Conservation (phyloP, 441 rosid genomes). For the Pelargonium fulgidum region DNA sequence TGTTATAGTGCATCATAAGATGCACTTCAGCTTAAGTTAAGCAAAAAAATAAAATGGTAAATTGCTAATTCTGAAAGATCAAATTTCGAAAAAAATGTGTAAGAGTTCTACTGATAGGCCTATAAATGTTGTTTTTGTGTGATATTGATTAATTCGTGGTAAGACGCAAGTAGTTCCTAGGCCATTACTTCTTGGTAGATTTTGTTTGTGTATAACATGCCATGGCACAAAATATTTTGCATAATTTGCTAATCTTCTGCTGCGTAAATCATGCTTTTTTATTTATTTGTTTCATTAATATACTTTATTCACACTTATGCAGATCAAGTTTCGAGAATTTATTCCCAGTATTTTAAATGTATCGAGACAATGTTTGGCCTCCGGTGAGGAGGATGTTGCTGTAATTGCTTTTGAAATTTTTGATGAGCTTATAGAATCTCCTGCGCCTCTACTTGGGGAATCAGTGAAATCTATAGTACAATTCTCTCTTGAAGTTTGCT, state of each 20-base stretch:
- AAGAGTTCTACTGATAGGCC: no score
- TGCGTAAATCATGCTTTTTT: not conserved
- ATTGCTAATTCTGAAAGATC: no score
- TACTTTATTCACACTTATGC: conserved; percentile 22
- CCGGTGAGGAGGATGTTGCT: conserved; percentile 97
- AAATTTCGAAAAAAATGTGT: no score
- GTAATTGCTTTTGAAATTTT: conserved; percentile 96
- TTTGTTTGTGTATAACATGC: no score
- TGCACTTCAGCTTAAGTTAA: no score
- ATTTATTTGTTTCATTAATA: conserved; percentile 7
- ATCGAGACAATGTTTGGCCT: conserved; percentile 82
- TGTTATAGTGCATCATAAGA: no score
- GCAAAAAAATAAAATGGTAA: no score
- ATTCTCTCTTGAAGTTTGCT: conserved; percentile 95
- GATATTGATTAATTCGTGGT: no score
- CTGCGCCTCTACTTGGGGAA: conserved; percentile 98
- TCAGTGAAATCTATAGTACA: conserved; percentile 91
- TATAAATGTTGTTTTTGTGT: no score
- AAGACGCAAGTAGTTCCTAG: no score
- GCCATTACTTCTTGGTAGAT: no score
- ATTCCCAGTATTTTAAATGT: conserved; percentile 97
- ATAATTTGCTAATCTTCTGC: not conserved
- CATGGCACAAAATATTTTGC: not conserved
- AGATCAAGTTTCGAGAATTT: conserved; percentile 95
- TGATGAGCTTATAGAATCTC: conserved; percentile 98